Evolutionary conservation across 2,329 filamentous ascomycete genomes (phyloP), one percentile per base, ranked within the genome.

Genomic region (Colletotrichum salicis): DNA sequence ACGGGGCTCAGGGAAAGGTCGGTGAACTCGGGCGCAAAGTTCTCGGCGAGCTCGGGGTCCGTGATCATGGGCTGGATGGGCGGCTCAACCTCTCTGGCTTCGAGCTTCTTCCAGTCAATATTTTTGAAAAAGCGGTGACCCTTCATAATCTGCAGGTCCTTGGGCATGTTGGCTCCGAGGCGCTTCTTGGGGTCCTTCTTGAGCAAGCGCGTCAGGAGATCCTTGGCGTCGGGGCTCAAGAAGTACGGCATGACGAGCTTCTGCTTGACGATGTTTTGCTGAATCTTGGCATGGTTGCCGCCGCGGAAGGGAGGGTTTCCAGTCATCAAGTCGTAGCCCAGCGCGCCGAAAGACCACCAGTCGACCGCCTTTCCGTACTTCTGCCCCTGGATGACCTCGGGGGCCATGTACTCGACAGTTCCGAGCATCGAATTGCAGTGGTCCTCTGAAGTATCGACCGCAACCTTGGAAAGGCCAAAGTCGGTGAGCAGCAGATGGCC

Each of bases 331-430:
- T 99, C 96, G 81, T 92, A 97, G 41, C 94, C 95, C 57, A 99
- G 88, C 3, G 96, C 95, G 45, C 97, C 96, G 58, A 99, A 92
- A 5, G 95, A 97, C 96, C 96, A 99, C 96, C 96, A 99, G 84
- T 99, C 96, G 22, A 98, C 97, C 1, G 95, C 92, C 81, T 95
- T 96, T 78, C 96, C 95, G 81, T 99, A 99, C 75, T 94, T 92
- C 75, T 93, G 91, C 73, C 95, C 95, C 73, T 92, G 89, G 72
- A 99, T 91, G 63, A 99, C 93, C 83, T 99, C 96, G 1, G 96
- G 96, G 0, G 96, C 97, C 96, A 99, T 99, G 87, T 99, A 99
- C 81, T 98, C 96, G 70, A 98, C 92, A 0, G 96, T 99, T 62
- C 96, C 96, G 11, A 98, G 90, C 75, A 98, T 93, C 54, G 94